Percentiles rank a stretch among this genome's conserved stretches.
phyloP scores from a whole-genome alignment of 495 filamentous ascomycete species.

The Talaromyces ruber region DNA sequence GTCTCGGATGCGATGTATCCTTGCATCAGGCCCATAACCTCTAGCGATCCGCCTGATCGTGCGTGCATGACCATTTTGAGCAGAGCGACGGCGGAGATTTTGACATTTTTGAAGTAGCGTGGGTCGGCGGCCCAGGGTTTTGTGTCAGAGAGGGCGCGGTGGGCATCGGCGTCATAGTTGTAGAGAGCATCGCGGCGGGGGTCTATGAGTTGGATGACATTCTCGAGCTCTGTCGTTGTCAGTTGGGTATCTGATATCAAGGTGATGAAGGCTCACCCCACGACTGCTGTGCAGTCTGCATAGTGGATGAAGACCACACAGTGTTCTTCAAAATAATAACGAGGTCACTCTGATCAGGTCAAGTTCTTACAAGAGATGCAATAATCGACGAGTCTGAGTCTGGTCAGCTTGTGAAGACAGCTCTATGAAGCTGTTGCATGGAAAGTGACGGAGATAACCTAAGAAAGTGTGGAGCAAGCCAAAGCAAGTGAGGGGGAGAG shows the following conservation, averaged over 20 bases:
- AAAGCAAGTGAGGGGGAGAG: too few relatives aligned
- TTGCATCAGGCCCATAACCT: conserved; percentile 99
- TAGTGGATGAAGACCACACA: conserved; percentile 11
- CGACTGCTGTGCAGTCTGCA: conserved; percentile 50
- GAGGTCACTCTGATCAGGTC: neutral
- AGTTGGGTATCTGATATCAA: conserved; percentile 6
- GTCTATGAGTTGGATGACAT: conserved; percentile 75
- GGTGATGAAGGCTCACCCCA: conserved; percentile 39
- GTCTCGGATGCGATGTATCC: conserved; percentile 75
- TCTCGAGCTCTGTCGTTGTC: conserved; percentile 68
- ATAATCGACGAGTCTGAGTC: neutral
- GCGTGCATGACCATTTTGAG: conserved; percentile 99
- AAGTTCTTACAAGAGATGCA: neutral
- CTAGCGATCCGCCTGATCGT: conserved; percentile 79
- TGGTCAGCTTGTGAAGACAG: neutral
- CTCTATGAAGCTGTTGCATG: neutral
- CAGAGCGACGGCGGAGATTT: conserved; percentile 87
- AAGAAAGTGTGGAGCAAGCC: neutral
- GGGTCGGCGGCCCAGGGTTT: conserved; percentile 78
- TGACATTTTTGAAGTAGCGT: conserved; percentile 85
- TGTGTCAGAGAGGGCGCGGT: conserved; percentile 46
- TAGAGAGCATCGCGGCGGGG: conserved; percentile 86
- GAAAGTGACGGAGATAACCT: neutral
- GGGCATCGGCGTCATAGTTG: conserved; percentile 58
- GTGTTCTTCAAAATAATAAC: neutral